Evolutionary conservation across 2,329 filamentous ascomycete species (phyloP).

Genomic region (Periconia sp.): DNA sequence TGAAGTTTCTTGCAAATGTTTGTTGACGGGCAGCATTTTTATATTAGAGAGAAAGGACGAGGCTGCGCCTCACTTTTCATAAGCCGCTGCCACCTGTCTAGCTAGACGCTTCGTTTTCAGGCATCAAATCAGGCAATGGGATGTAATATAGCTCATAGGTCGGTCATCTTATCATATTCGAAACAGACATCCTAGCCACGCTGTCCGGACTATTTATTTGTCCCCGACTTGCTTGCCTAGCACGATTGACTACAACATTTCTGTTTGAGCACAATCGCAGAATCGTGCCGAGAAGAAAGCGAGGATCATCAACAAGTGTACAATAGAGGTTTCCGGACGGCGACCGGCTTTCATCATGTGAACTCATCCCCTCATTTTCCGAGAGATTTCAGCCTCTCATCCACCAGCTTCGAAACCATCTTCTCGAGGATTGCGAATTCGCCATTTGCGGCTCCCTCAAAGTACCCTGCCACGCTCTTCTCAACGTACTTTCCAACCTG

Average conservation of each 20-base stretch:
- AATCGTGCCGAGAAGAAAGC: no score
- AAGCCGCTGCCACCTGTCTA: conserved; percentile 13
- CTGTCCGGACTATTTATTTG: no score
- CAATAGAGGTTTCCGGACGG: no score
- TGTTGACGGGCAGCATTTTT: conserved; percentile 20
- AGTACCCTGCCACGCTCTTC: conserved; percentile 86
- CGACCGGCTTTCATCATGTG: neutral
- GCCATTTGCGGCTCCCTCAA: conserved; percentile 63
- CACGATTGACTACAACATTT: no score
- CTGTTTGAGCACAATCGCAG: no score
- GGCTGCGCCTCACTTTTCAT: conserved; percentile 44
- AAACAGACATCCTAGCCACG: no score
- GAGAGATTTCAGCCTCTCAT: conserved; percentile 64
- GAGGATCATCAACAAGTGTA: no score
- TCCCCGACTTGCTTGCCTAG: no score
- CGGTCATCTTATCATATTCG: no score
- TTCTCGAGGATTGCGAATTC: conserved; percentile 58
- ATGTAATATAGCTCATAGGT: no score
- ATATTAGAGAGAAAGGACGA: conserved; percentile 21
- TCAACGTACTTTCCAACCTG: conserved; percentile 86
- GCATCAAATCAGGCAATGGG: conserved; percentile 7
- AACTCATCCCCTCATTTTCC: conserved; percentile 38
- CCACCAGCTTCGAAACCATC: conserved; percentile 71
- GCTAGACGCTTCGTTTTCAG: conserved; percentile 3
- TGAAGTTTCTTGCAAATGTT: neutral